phyloP scores from a whole-genome alignment of 2,329 filamentous ascomycete species.

The Trichothecium roseum region DNA sequence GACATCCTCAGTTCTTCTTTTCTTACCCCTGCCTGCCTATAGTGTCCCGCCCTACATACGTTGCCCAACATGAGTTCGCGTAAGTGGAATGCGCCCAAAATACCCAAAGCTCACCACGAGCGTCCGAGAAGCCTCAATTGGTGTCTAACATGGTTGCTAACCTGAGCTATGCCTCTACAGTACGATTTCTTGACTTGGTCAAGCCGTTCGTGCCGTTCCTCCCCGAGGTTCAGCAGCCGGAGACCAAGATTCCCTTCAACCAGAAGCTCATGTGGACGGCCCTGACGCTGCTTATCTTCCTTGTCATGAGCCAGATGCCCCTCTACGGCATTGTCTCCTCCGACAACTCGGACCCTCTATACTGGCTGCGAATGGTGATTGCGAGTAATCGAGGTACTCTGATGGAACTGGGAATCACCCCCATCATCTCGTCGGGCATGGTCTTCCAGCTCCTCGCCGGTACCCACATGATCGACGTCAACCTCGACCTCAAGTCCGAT shows the following conservation, averaged over 20 bases:
- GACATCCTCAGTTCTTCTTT: constrained; percentile 23
- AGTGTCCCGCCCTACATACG: constrained; percentile 5
- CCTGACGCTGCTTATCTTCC: constrained; percentile 92
- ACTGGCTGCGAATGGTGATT: constrained; percentile 99
- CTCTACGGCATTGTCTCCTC: constrained; percentile 98
- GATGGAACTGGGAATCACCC: constrained; percentile 95
- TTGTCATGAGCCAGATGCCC: constrained; percentile 99
- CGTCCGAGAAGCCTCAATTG: constrained; percentile 11
- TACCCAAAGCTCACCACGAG: too few relatives aligned
- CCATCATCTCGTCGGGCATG: constrained; percentile 99
- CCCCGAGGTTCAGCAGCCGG: constrained; percentile 95
- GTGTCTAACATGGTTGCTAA: constrained; percentile 15
- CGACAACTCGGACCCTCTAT: constrained; percentile 94
- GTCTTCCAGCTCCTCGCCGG: constrained; percentile 99
- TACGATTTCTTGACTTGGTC: constrained; percentile 98
- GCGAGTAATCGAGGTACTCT: constrained; percentile 94
- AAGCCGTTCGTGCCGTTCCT: constrained; percentile 99
- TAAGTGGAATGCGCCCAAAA: constrained; percentile 24
- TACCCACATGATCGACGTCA: constrained; percentile 99
- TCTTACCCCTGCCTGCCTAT: constrained; percentile 12
- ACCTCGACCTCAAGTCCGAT: constrained; percentile 99
- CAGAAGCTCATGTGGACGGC: constrained; percentile 95
- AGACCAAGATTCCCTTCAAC: constrained; percentile 98
- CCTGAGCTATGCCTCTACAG: constrained; percentile 33
- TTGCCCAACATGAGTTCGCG: constrained; percentile 43